Evolutionary conservation across 805 yeast species (phyloP).

Genomic region (Lachancea waltii): DNA sequence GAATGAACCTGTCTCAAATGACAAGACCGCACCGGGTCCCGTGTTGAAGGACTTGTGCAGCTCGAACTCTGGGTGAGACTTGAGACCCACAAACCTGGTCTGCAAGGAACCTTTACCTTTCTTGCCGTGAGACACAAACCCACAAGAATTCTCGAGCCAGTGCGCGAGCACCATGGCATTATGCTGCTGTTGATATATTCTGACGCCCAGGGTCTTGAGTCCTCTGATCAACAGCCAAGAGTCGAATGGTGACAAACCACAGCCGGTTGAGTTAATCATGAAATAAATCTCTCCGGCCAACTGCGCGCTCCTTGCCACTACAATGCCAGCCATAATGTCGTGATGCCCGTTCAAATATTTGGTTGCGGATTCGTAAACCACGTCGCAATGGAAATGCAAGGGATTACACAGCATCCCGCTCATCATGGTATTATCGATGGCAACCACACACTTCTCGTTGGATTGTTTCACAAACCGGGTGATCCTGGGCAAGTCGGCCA

Average conservation of each 20-base stretch:
- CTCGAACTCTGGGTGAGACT: slow-evolving; percentile 73
- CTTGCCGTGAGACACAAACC: slow-evolving; percentile 42
- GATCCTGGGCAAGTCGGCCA: slow-evolving; percentile 69
- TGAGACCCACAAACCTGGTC: slow-evolving; percentile 82
- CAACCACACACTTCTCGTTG: slow-evolving; percentile 64
- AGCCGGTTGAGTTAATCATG: slow-evolving; percentile 83
- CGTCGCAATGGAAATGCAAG: slow-evolving; percentile 78
- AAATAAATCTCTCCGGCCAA: slow-evolving; percentile 66
- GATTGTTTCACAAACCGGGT: slow-evolving; percentile 58
- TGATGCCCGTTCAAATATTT: slow-evolving; percentile 92
- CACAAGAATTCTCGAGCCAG: slow-evolving; percentile 54
- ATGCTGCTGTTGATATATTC: slow-evolving; percentile 82
- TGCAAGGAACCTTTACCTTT: slow-evolving; percentile 25
- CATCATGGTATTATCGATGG: slow-evolving; percentile 96
- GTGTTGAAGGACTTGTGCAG: slow-evolving; percentile 68
- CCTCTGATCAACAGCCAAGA: slow-evolving; percentile 87
- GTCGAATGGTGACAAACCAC: slow-evolving; percentile 89
- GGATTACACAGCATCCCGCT: slow-evolving; percentile 84
- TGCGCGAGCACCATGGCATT: slow-evolving; percentile 73
- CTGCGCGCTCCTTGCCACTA: slow-evolving; percentile 59
- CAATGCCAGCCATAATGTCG: slow-evolving; percentile 92
- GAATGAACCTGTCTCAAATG: slow-evolving; percentile 80
- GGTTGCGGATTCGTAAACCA: slow-evolving; percentile 90
- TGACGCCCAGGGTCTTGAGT: slow-evolving; percentile 75
- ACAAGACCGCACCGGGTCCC: slow-evolving; percentile 86